Evolutionary conservation across 2,329 filamentous ascomycete genomes (phyloP), one percentile per base, ranked within the genome.

Genomic region (Rutstroemia sydowiana): DNA sequence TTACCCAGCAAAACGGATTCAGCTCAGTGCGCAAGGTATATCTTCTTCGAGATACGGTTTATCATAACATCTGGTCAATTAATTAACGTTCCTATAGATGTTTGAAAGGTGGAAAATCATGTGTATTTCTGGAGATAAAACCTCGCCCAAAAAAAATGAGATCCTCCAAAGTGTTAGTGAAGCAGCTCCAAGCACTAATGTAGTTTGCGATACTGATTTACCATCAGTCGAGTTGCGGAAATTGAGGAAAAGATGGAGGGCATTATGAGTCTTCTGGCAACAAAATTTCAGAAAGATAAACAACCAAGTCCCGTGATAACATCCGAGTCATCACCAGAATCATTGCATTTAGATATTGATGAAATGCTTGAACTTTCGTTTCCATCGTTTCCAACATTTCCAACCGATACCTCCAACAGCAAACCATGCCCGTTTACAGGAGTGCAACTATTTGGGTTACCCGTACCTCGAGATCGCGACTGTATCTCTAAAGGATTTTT

Each of bases 1-100:
- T 72, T 73, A 55, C 65, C 73, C 4, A 74, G 73, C 53, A 68
- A 69, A 23, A 71, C 74, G 58, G 65, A 70, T 9, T 11, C 14
- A 3, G 71, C 70, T 10, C 74, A 76, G 28, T 81, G 77, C 60
- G 73, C 71, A 63, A 74, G 74, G 77, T 79, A 68, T 57, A 66
- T 79, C 50, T 74, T 72, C 0, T 14, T 7, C 20, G 2, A 30
- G 41, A 20, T n/a, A 21, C 14, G 20, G 28, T 73, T 70, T 14
- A 73, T 11, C 8, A 28, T 75, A 0, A 69, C 74, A 10, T 75
- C 71, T 20, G 68, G 76, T 28, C 68, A 75, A 8, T 10, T 3
- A 31, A 30, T 36, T 34, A 13, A 31, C 16, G 21, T 16, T 2
- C 7, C 3, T 43, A 23, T 26, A 59, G 57, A 18, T 59, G 57